Conservation (phyloP, 352 stramenopile genomes). For the Phytopythium montanum region DNA sequence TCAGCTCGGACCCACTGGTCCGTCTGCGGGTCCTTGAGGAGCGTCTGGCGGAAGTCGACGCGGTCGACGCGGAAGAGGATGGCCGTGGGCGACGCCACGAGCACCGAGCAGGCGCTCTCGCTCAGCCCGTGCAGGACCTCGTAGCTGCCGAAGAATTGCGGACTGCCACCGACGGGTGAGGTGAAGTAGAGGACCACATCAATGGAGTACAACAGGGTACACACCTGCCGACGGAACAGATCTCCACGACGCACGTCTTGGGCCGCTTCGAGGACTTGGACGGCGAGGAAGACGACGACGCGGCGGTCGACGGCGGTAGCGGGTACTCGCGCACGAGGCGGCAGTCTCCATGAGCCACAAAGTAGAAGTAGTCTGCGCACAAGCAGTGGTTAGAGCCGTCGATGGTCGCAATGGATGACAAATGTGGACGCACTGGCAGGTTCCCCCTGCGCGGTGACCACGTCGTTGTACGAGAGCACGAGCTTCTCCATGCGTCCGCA, state of each 20-base stretch:
- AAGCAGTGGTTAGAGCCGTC: neutral
- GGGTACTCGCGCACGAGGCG: constrained; percentile 36
- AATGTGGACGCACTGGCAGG: constrained; percentile 39
- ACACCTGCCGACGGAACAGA: constrained; percentile 51
- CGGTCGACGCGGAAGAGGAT: constrained; percentile 66
- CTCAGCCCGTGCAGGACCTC: constrained; percentile 35
- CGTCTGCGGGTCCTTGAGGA: constrained; percentile 48
- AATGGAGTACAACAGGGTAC: neutral
- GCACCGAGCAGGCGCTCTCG: constrained; percentile 48
- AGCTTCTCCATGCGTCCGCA: constrained; percentile 62
- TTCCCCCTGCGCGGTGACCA: constrained; percentile 49
- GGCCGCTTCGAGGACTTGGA: constrained; percentile 6
- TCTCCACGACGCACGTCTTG: constrained; percentile 44
- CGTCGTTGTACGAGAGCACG: constrained; percentile 60
- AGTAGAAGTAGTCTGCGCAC: constrained; percentile 48
- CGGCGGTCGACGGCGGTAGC: neutral
- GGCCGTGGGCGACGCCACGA: constrained; percentile 55
- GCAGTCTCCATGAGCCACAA: constrained; percentile 63
- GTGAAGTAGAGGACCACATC: neutral
- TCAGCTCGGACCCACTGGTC: constrained; percentile 48
- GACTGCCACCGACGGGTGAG: constrained; percentile 16
- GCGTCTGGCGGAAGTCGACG: constrained; percentile 60
- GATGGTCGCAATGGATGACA: neutral
- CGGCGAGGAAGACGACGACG: neutral
- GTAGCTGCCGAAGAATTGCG: constrained; percentile 62